These are phyloP conservation scores for Rhizopogon vulgaris DNA, from an alignment of 768 basidiomycete genomes.

Conservation along the genomic window DNA sequence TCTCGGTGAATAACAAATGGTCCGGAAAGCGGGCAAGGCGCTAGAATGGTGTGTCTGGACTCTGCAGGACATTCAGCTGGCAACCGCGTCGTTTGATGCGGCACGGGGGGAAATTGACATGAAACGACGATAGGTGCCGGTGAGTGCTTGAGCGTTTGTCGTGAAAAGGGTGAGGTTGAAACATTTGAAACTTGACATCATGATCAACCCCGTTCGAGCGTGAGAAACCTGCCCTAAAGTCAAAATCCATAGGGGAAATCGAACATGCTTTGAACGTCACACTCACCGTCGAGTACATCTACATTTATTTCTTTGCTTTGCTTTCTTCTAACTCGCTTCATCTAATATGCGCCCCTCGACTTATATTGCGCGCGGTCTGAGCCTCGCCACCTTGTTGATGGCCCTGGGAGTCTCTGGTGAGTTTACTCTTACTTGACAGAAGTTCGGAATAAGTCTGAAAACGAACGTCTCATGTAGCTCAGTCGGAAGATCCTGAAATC, in stretches of 20 bases:
- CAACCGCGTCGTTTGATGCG: no score
- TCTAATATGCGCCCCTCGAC: constrained; percentile 28
- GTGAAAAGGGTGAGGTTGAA: background rate
- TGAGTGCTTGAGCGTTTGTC: no score
- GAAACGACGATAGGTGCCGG: no score
- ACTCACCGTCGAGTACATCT: background rate
- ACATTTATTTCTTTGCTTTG: background rate
- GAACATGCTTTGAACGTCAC: background rate
- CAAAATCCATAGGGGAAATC: constrained; percentile 16
- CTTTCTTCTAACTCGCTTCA: background rate
- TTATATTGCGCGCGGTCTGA: constrained; percentile 22
- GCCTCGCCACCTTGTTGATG: constrained; percentile 21
- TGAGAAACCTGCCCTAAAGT: constrained; percentile 21
- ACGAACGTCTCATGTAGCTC: constrained; percentile 8
- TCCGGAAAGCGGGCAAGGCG: no score
- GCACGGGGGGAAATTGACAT: no score
- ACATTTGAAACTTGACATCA: background rate
- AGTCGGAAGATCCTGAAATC: constrained; percentile 48
- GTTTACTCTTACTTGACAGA: constrained; percentile 5
- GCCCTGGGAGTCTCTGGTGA: constrained; percentile 25
- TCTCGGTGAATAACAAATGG: no score
- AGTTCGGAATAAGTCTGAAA: background rate
- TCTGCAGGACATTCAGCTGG: no score
- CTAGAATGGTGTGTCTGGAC: no score
- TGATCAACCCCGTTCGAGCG: constrained; percentile 14